Evolutionary conservation across 305 asterid genomes (phyloP).

Genomic region (Striga hermonthica): DNA sequence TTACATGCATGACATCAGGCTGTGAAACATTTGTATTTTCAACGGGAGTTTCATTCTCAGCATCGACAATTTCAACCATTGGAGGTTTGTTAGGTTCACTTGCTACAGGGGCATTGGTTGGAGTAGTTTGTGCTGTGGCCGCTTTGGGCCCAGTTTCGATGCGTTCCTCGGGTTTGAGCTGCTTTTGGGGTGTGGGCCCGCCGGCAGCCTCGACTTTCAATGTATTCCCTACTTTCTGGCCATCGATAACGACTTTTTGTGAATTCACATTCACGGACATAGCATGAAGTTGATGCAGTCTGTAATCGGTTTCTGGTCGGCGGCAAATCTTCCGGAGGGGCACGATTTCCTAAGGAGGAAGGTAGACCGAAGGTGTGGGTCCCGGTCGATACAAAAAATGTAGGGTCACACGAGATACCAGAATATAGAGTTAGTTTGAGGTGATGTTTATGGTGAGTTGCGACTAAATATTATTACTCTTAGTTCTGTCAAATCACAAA

Average conservation of each 20-base stretch:
- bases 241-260: conserved; percentile 37
- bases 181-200: conserved; percentile 36
- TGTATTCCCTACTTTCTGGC: conserved; percentile 30
- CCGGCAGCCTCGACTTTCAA: conserved; percentile 32
- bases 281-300: conserved; percentile 69
- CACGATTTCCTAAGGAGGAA: conserved; percentile 59
- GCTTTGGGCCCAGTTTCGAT: conserved; percentile 1
- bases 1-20: not conserved
- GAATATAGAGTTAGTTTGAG: not conserved
- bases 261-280: conserved; percentile 34
- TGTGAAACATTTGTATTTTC: not conserved
- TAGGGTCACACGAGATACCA: not conserved
- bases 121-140: conserved; percentile 5
- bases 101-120: conserved; percentile 12
- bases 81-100: conserved; percentile 15
- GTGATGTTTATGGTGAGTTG: not conserved
- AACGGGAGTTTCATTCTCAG: not conserved
- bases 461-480: not conserved
- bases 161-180: conserved; percentile 32
- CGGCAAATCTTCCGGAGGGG: conserved; percentile 77
- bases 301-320: conserved; percentile 78
- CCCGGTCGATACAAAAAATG: not conserved
- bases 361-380: not conserved
- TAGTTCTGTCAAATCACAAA: not conserved
- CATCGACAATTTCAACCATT: not conserved